These are phyloP conservation scores for Zygosaccharomyces bailii DNA, from an alignment of 805 yeast genomes.

Conservation along the genomic window DNA sequence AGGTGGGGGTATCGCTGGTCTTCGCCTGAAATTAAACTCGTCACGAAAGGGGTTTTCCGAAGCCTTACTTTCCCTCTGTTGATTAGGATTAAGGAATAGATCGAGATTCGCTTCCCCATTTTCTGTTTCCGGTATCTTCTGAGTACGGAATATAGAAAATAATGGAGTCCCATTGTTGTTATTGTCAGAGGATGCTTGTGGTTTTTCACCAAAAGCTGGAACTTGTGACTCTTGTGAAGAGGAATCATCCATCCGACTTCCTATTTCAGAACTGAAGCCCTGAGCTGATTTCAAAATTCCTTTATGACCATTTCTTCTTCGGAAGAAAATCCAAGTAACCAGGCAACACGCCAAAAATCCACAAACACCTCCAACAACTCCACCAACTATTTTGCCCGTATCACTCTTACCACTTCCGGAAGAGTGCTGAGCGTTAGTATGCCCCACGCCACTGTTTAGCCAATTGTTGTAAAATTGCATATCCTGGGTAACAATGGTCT, in stretches of 20 bases:
- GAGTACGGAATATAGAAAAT: conserved; percentile 7
- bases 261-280: conserved; percentile 24
- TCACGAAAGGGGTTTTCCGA: conserved; percentile 26
- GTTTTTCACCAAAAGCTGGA: conserved; percentile 6
- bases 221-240: conserved; percentile 4
- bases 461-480: conserved; percentile 26
- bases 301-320: conserved; percentile 15
- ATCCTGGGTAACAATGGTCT: conserved; percentile 23
- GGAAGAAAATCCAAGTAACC: conserved; percentile 22
- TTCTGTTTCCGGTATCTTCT: conserved; percentile 1
- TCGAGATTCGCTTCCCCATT: conserved; percentile 3
- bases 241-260: conserved; percentile 20
- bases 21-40: conserved; percentile 26
- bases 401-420: conserved; percentile 4
- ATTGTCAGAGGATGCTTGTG: conserved; percentile 6
- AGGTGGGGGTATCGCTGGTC: conserved; percentile 18
- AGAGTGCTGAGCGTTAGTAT: conserved; percentile 1
- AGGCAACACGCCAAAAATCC: conserved; percentile 24
- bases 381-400: conserved; percentile 28
- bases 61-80: neutral
- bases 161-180: conserved; percentile 4
- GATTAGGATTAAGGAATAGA: conserved; percentile 1
- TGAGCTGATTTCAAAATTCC: conserved; percentile 4
- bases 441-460: conserved; percentile 21
- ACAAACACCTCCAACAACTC: conserved; percentile 34